Evolutionary conservation across 106 monocot genomes (phyloP).

Genomic region (Narthecium ossifragum): DNA sequence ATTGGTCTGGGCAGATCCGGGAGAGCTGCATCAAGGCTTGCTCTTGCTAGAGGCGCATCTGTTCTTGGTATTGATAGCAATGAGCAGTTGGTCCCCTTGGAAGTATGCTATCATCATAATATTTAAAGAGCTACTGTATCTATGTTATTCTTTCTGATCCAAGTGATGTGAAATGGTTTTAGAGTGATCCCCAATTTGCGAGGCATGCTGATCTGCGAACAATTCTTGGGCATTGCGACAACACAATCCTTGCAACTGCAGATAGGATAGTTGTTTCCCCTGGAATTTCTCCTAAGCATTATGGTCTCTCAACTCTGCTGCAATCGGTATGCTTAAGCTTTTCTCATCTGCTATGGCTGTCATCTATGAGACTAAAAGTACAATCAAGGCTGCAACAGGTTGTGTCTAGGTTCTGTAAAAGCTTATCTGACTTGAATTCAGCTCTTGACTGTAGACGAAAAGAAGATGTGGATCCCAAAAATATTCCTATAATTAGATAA

Average conservation of each 20-base stretch:
- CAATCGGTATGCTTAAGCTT: constrained; percentile 24
- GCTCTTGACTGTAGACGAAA: too few species aligned
- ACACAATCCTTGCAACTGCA: constrained; percentile 9
- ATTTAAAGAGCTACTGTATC: neutral
- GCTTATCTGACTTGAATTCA: too few species aligned
- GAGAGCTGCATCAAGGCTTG: constrained; percentile 35
- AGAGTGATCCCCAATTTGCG: constrained; percentile 30
- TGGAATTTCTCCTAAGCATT: constrained; percentile 36
- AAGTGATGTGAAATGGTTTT: constrained; percentile 1
- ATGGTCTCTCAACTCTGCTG: constrained; percentile 27
- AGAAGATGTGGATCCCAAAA: too few species aligned
- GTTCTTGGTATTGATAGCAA: constrained; percentile 39
- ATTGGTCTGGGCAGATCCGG: constrained; percentile 43
- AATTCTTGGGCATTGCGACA: constrained; percentile 34
- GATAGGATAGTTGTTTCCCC: constrained; percentile 52
- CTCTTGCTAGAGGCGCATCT: constrained; percentile 48
- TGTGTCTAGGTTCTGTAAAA: too few species aligned
- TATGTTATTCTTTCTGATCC: neutral
- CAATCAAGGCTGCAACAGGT: too few species aligned
- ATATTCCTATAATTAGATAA: neutral
- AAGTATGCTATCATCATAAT: constrained; percentile 15
- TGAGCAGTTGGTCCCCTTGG: constrained; percentile 27
- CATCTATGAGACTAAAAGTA: too few species aligned
- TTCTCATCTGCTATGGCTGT: too few species aligned
- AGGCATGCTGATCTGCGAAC: constrained; percentile 23